Percentiles rank a stretch among this genome's conserved stretches.
phyloP scores from a whole-genome alignment of 2,329 filamentous ascomycete genomes.

The Keithomyces neogunnii region DNA sequence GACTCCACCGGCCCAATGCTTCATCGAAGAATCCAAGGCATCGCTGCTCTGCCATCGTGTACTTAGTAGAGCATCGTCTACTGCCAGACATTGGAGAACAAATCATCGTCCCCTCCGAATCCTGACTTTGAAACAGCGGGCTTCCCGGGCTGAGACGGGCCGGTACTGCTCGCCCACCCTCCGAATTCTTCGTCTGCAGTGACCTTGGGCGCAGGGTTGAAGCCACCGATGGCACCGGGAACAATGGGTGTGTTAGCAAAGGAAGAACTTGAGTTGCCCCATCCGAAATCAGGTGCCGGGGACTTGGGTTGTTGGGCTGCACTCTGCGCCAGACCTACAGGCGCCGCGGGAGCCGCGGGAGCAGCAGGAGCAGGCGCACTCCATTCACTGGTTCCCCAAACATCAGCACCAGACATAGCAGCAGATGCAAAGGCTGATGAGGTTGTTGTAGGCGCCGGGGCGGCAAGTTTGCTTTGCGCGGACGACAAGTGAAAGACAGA shows the following conservation, averaged over 20 bases:
- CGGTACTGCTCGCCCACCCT: conserved; percentile 74
- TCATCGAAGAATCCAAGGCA: conserved; percentile 7
- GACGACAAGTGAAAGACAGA: conserved; percentile 79
- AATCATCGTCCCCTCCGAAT: conserved; percentile 66
- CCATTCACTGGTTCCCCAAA: conserved; percentile 89
- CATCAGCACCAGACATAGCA: conserved; percentile 50
- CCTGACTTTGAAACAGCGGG: conserved; percentile 45
- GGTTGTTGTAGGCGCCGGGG: conserved; percentile 26
- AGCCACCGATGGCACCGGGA: conserved; percentile 55
- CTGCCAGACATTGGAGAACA: conserved; percentile 96
- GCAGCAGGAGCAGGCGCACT: conserved; percentile 28
- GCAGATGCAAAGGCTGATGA: conserved; percentile 29
- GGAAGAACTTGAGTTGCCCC: conserved; percentile 38
- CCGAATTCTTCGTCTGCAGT: conserved; percentile 92
- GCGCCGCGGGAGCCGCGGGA: conserved; percentile 27
- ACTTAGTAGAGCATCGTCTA: conserved; percentile 26
- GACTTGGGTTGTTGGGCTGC: conserved; percentile 30
- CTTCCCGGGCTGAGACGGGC: conserved; percentile 31
- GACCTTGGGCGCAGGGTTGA: conserved; percentile 59
- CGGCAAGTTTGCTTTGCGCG: conserved; percentile 35
- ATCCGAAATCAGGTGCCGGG: conserved; percentile 53
- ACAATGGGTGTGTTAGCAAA: conserved; percentile 53
- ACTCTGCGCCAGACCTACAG: conserved; percentile 42
- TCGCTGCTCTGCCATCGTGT: background rate
- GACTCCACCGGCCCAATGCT: conserved; percentile 7